These are phyloP conservation scores for Fusarium begoniae DNA, from an alignment of 2,329 filamentous ascomycete species.

Conservation along the genomic window DNA sequence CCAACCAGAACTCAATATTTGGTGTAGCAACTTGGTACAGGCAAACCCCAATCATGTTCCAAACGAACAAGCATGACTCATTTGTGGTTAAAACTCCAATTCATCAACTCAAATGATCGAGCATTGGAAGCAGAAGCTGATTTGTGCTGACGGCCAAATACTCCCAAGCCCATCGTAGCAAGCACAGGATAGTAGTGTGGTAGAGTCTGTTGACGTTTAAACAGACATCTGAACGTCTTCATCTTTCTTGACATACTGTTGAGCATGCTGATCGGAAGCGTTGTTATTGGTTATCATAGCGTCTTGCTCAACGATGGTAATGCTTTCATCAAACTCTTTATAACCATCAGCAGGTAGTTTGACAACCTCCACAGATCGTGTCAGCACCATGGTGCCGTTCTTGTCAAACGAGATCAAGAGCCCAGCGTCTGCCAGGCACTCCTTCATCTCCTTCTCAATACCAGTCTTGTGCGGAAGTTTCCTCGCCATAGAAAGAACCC, in stretches of 20 bases:
- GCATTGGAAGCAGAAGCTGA: background rate
- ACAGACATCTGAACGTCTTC: background rate
- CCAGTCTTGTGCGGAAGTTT: background rate
- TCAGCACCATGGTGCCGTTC: background rate
- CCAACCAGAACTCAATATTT: slow-evolving; percentile 7
- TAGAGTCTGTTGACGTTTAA: background rate
- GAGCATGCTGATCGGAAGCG: background rate
- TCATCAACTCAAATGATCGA: background rate
- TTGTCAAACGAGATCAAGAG: background rate
- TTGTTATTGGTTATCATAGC: background rate
- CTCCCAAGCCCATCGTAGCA: background rate
- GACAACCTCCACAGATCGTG: background rate
- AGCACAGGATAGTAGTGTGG: background rate
- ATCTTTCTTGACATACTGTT: background rate
- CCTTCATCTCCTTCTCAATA: background rate
- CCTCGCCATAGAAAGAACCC: background rate
- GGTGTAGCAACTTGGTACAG: background rate
- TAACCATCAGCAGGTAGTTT: background rate
- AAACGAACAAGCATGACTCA: background rate
- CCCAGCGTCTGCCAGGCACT: background rate
- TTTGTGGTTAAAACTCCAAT: background rate
- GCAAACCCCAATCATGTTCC: background rate
- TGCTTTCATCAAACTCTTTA: background rate
- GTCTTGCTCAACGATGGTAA: background rate
- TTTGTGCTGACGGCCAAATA: background rate